phyloP scores from a whole-genome alignment of 495 filamentous ascomycete genomes.

The Apiosordaria backusii region DNA sequence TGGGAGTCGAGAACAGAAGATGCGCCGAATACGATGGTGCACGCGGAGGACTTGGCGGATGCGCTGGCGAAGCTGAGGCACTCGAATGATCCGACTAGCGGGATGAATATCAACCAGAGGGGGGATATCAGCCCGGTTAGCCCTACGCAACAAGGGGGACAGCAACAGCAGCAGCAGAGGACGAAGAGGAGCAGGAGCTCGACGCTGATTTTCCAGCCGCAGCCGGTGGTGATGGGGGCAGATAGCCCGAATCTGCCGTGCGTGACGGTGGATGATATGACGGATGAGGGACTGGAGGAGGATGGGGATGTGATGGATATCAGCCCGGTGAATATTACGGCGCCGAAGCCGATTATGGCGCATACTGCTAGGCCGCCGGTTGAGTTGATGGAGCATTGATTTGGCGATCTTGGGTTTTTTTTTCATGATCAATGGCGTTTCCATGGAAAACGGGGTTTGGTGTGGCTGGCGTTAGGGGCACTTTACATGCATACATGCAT shows the following conservation, averaged over 20 bases:
- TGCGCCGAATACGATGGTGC: constrained; percentile 88
- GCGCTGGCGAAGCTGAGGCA: constrained; percentile 69
- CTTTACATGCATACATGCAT: constrained; percentile 11
- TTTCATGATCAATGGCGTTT: not conserved
- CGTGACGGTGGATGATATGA: constrained; percentile 89
- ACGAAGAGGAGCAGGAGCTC: constrained; percentile 39
- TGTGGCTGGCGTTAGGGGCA: not conserved
- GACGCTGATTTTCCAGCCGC: constrained; percentile 48
- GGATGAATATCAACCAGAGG: not conserved
- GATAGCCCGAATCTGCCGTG: constrained; percentile 74
- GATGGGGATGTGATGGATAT: constrained; percentile 36
- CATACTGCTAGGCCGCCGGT: constrained; percentile 86
- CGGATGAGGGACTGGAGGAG: constrained; percentile 39
- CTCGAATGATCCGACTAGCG: constrained; percentile 17
- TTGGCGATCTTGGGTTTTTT: not conserved
- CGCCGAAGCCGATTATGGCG: constrained; percentile 54
- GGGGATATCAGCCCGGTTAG: constrained; percentile 21
- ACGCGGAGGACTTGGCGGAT: constrained; percentile 80
- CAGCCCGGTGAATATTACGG: constrained; percentile 42
- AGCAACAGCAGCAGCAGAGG: constrained; percentile 9
- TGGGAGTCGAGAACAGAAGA: constrained; percentile 90
- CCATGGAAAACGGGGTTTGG: not conserved
- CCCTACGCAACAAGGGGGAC: constrained; percentile 28
- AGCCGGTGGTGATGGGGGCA: constrained; percentile 40
- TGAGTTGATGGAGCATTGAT: constrained; percentile 70